Evolutionary conservation across 768 basidiomycete genomes (phyloP).

Genomic region (Suillus placidus): DNA sequence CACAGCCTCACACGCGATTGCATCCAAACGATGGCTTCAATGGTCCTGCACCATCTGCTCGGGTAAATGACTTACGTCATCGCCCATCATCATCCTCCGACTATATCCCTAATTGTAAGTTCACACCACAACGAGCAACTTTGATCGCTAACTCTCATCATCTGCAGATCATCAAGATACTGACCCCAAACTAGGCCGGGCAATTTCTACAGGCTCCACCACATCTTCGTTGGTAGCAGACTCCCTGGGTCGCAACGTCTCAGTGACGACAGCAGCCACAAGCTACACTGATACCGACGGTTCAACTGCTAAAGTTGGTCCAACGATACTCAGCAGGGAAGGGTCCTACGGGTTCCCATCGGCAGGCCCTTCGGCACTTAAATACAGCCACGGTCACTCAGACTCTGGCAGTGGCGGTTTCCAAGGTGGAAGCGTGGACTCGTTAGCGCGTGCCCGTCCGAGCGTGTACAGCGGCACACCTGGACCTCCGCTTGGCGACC

Average conservation of each 20-base stretch:
- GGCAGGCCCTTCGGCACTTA: constrained; percentile 27
- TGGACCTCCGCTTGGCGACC: constrained; percentile 20
- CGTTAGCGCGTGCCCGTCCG: constrained; percentile 26
- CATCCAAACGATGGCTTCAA: constrained; percentile 18
- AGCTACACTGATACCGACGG: constrained; percentile 19
- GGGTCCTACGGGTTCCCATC: constrained; percentile 23
- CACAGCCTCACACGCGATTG: constrained; percentile 15
- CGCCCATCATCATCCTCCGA: constrained; percentile 25
- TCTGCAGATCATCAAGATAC: constrained; percentile 17
- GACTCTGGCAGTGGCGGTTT: constrained; percentile 24
- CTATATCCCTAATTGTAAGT: constrained; percentile 26
- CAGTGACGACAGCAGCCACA: constrained; percentile 30
- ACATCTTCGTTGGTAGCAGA: constrained; percentile 29
- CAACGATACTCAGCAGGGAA: constrained; percentile 19
- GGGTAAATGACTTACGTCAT: constrained; percentile 23
- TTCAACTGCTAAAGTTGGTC: constrained; percentile 17
- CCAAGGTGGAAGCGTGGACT: constrained; percentile 27
- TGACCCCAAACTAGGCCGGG: constrained; percentile 26
- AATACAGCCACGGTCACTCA: constrained; percentile 16
- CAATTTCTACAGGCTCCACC: constrained; percentile 33
- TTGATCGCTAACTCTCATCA: constrained; percentile 8
- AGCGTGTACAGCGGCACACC: constrained; percentile 22
- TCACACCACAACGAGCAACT: background rate
- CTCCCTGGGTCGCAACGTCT: constrained; percentile 27
- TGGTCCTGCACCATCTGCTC: constrained; percentile 16